Evolutionary conservation across 2,329 filamentous ascomycete species (phyloP), one percentile per base, ranked within the genome.

Genomic region (Nemania sp.): DNA sequence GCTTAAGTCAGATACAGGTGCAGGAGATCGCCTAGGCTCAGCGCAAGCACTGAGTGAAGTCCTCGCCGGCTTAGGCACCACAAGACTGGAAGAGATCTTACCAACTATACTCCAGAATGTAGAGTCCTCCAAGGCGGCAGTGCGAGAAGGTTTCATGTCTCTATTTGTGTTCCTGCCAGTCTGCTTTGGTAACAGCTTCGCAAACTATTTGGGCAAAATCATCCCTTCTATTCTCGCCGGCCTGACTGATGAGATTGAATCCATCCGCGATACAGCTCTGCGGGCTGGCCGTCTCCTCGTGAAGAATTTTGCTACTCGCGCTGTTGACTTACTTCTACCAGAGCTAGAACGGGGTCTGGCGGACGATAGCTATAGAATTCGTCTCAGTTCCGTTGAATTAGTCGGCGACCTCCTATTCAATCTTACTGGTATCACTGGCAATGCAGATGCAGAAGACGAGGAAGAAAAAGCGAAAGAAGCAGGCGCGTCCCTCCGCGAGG

Each of bases 101-200:
- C 95, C 94, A 33, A 97, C 93, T 11, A 96, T 99, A 64, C 76
- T 99, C 34, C 93, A 97, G 67, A 99, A 99, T 67, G 93, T 96
- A 61, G 86, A 91, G 63, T 97, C 93, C 66, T 84, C 88, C 63
- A 97, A 96, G 73, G 72, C 94, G 15, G 86, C 91, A 49, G 91
- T 99, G 60, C 86, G 94, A 65, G 94, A 99, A 78, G 94, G 94
- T 40, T 99, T 99, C 77, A 99, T 99, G 94, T 97, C 94, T 6
- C 82, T 99, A 34, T 99, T 99, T 75, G 97, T 99, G 63, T 99
- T 97, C 82, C 84, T 99, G 76, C 94, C 94, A 11, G 94, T 96
- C 48, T 99, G 94, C 75, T 99, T 99, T 66, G 94, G 94, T 67
- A 99, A 99, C 80, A 96, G 92, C 72, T 99, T 99, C 68, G 89